Evolutionary conservation across 805 yeast genomes (phyloP).

Genomic region (Yamadazyma phyllophila): DNA sequence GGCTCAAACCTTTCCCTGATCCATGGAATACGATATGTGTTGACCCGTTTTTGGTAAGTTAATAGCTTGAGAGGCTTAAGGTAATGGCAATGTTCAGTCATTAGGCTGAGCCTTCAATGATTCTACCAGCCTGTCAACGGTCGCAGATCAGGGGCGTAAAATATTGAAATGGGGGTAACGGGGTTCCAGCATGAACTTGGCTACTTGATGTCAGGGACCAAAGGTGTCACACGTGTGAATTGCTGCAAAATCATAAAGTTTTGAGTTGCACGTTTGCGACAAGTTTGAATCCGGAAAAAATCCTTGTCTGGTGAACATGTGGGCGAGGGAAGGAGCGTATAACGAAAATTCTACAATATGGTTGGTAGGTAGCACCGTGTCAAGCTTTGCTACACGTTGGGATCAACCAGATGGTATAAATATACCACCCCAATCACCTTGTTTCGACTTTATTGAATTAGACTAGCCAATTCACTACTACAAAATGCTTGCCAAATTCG

Average conservation of each 20-base stretch:
- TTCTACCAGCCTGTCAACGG: no score
- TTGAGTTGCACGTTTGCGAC: conserved; percentile 4
- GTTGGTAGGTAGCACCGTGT: conserved; percentile 2
- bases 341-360: neutral
- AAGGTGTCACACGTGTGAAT: conserved; percentile 1
- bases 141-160: no score
- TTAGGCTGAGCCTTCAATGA: no score
- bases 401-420: neutral
- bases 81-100: no score
- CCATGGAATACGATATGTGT: no score
- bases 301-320: neutral
- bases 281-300: conserved; percentile 2
- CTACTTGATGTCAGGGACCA: neutral
- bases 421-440: neutral
- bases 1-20: neutral
- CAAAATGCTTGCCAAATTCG: conserved; percentile 2
- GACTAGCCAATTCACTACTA: neutral
- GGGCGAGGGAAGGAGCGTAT: neutral
- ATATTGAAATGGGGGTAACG: no score
- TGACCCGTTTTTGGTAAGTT: no score
- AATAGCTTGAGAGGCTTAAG: no score
- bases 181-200: no score
- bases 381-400: neutral
- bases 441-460: neutral
- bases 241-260: conserved; percentile 4